These are phyloP conservation scores for Aspergillus sp. DNA, from an alignment of 2,329 filamentous ascomycete genomes.

Conservation along the genomic window DNA sequence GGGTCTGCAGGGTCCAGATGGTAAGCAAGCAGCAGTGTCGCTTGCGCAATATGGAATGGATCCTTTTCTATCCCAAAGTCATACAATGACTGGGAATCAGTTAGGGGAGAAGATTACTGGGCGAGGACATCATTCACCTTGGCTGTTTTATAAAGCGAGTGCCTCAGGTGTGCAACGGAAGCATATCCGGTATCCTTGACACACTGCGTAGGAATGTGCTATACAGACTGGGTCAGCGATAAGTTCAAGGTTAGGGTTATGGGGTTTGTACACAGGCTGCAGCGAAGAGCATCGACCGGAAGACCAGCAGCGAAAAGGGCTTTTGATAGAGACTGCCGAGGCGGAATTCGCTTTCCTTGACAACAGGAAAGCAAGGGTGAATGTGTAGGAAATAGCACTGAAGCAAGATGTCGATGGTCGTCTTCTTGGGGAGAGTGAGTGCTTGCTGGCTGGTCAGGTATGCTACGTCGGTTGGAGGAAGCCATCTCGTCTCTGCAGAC, in stretches of 20 bases:
- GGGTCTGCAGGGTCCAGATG: not conserved
- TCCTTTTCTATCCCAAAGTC: not conserved
- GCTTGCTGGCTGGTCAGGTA: not conserved
- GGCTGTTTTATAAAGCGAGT: not conserved
- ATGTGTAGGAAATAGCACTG: not conserved
- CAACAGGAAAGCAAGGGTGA: not conserved
- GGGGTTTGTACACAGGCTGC: not conserved
- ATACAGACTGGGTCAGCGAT: not conserved
- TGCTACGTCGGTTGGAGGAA: not conserved
- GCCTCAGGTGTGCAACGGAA: not conserved
- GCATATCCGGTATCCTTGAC: not conserved
- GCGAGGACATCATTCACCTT: not conserved
- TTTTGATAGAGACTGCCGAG: not conserved
- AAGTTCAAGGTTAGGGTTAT: too few relatives aligned
- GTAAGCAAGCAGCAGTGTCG: not conserved
- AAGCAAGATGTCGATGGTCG: not conserved
- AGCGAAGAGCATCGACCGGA: constrained; percentile 1
- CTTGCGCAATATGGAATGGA: not conserved
- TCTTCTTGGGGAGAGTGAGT: not conserved
- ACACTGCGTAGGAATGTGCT: not conserved
- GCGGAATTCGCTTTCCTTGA: not conserved
- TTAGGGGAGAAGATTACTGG: not conserved
- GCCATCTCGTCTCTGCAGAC: not conserved
- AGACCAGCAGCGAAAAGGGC: not conserved
- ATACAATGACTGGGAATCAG: not conserved